Evolutionary conservation across 495 filamentous ascomycete species (phyloP).

Genomic region (Penicillium diatomitis): DNA sequence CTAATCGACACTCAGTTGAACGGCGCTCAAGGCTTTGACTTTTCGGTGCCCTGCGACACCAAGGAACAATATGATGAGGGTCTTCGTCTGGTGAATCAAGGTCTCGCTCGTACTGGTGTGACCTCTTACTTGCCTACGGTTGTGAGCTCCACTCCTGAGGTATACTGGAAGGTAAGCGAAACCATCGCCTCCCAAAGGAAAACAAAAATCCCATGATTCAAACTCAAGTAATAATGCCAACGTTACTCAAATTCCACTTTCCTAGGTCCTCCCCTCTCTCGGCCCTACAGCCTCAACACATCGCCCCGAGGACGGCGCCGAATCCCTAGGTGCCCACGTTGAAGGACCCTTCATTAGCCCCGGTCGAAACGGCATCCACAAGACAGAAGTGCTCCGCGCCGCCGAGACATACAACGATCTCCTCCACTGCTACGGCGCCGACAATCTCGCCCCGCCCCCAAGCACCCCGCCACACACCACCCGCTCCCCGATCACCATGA

Average conservation of each 20-base stretch:
- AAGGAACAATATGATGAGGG: slow-evolving; percentile 55
- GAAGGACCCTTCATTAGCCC: slow-evolving; percentile 77
- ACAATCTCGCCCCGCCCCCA: slow-evolving; percentile 39
- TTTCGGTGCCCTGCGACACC: slow-evolving; percentile 61
- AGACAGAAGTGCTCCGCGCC: slow-evolving; percentile 50
- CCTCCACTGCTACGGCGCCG: slow-evolving; percentile 56
- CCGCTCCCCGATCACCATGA: slow-evolving; percentile 51
- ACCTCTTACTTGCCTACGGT: slow-evolving; percentile 78
- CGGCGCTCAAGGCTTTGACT: slow-evolving; percentile 79
- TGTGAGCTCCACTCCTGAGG: slow-evolving; percentile 52
- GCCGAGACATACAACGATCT: slow-evolving; percentile 47
- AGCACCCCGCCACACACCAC: background rate
- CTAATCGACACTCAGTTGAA: slow-evolving; percentile 84
- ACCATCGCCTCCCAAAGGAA: background rate
- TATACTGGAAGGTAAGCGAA: slow-evolving; percentile 51
- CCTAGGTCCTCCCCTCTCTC: slow-evolving; percentile 59
- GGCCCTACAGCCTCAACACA: slow-evolving; percentile 49
- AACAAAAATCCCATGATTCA: background rate
- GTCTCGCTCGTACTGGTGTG: slow-evolving; percentile 65
- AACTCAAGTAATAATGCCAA: background rate
- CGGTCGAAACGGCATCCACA: slow-evolving; percentile 65
- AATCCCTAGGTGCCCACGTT: slow-evolving; percentile 74
- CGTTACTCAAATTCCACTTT: background rate
- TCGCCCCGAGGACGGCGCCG: slow-evolving; percentile 51
- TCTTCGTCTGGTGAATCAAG: slow-evolving; percentile 55